phyloP scores from a whole-genome alignment of 2,329 filamentous ascomycete species.

The Fusarium proliferatum region DNA sequence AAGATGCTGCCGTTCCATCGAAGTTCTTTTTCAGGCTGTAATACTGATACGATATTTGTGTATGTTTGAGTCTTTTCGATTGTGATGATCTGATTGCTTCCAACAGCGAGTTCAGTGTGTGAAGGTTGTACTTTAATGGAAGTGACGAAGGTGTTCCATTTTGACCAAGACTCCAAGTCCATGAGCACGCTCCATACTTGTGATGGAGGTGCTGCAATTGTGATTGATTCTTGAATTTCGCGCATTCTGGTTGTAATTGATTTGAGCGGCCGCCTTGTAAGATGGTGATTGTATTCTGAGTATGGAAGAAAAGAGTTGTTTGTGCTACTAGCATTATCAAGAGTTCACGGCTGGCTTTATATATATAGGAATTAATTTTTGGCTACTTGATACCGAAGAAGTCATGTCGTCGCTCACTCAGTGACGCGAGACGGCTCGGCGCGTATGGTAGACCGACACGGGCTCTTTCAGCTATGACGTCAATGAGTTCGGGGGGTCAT shows the following conservation, averaged over 20 bases:
- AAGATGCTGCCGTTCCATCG: slow-evolving; percentile 9
- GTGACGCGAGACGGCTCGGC: background rate
- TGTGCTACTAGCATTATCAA: too few relatives aligned
- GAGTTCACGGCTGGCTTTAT: background rate
- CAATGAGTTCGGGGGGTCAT: background rate
- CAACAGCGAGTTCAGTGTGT: background rate
- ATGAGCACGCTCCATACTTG: background rate
- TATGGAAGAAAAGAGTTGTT: rapidly evolving
- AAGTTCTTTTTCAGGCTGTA: background rate
- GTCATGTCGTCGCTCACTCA: rapidly evolving
- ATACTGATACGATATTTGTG: background rate
- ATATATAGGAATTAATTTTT: background rate
- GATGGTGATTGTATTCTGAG: background rate
- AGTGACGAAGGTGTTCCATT: slow-evolving; percentile 19
- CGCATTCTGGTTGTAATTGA: background rate
- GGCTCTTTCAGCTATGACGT: background rate
- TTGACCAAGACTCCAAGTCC: background rate
- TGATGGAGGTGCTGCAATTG: background rate
- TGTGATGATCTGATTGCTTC: slow-evolving; percentile 12
- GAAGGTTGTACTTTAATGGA: background rate
- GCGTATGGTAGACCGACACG: background rate
- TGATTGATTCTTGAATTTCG: slow-evolving; percentile 9
- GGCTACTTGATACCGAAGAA: rapidly evolving
- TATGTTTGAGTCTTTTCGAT: background rate
- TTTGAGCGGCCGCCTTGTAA: rapidly evolving